Percentiles rank a stretch among this genome's conserved stretches.
Conservation (phyloP, 805 yeast genomes). For the Sugiyamaella lignohabitans region DNA sequence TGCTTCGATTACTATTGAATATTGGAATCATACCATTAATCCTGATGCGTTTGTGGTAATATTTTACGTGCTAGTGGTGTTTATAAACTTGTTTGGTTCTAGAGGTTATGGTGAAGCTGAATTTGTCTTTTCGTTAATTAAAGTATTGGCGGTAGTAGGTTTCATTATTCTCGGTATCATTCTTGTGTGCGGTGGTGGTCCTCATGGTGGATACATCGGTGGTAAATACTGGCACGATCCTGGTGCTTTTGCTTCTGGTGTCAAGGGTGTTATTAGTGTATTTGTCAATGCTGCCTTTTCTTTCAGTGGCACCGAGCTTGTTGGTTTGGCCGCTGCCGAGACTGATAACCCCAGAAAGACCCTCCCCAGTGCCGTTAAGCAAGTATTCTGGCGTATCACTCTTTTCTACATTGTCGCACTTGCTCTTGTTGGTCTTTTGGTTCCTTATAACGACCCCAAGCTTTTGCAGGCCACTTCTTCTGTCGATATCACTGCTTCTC, state of each 20-base stretch:
- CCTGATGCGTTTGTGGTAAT: constrained; percentile 48
- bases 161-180: constrained; percentile 53
- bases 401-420: constrained; percentile 52
- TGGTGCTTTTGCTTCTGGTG: constrained; percentile 59
- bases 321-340: constrained; percentile 65
- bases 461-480: constrained; percentile 42
- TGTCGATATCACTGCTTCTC: constrained; percentile 63
- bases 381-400: constrained; percentile 67
- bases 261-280: constrained; percentile 59
- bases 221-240: constrained; percentile 52
- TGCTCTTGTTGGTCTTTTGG: constrained; percentile 53
- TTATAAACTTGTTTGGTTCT: constrained; percentile 46
- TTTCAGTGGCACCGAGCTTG: constrained; percentile 60
- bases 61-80: constrained; percentile 44
- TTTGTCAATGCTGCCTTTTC: constrained; percentile 63
- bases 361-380: constrained; percentile 62
- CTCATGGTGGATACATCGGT: constrained; percentile 45
- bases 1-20: constrained; percentile 47
- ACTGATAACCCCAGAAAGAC: constrained; percentile 54
- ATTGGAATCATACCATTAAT: constrained; percentile 51
- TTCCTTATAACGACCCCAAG: constrained; percentile 48
- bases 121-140: constrained; percentile 47
- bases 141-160: constrained; percentile 50
- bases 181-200: constrained; percentile 52
- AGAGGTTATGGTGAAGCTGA: constrained; percentile 57